Percentiles rank a stretch among this genome's conserved stretches.
These are phyloP conservation scores for Moesziomyces sp. DNA, from an alignment of 1,284 basidiomycete genomes.

Conservation along the genomic window DNA sequence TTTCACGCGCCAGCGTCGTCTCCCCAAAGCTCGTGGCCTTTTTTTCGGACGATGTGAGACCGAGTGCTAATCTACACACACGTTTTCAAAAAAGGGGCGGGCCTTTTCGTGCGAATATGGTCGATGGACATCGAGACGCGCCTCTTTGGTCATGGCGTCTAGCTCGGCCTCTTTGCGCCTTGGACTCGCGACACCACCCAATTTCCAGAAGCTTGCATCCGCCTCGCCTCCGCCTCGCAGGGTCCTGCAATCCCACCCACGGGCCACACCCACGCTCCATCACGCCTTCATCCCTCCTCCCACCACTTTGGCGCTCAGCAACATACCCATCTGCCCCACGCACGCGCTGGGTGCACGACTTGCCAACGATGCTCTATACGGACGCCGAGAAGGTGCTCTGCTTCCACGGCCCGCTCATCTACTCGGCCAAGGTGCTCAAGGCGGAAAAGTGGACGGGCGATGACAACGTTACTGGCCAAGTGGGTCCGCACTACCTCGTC, in stretches of 20 bases:
- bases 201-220: background rate
- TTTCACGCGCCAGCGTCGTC: too few species aligned
- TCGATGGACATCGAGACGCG: too few species aligned
- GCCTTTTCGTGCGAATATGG: too few species aligned
- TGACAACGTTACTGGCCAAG: constrained; percentile 74
- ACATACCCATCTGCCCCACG: background rate
- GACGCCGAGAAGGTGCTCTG: constrained; percentile 85
- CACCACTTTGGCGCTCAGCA: too few species aligned
- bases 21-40: too few species aligned
- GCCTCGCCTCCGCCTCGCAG: background rate
- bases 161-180: too few species aligned
- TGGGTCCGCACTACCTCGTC: constrained; percentile 89
- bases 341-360: background rate
- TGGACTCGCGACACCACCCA: background rate
- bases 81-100: too few species aligned
- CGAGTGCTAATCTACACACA: too few species aligned
- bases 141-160: too few species aligned
- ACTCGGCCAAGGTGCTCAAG: constrained; percentile 93
- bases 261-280: too few species aligned
- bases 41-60: too few species aligned
- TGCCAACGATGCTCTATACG: constrained; percentile 67
- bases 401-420: constrained; percentile 92
- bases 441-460: constrained; percentile 79
- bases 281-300: too few species aligned
- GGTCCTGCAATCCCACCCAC: background rate